phyloP scores from a whole-genome alignment of 352 stramenopile genomes.

The Phytopythium kandeliae region DNA sequence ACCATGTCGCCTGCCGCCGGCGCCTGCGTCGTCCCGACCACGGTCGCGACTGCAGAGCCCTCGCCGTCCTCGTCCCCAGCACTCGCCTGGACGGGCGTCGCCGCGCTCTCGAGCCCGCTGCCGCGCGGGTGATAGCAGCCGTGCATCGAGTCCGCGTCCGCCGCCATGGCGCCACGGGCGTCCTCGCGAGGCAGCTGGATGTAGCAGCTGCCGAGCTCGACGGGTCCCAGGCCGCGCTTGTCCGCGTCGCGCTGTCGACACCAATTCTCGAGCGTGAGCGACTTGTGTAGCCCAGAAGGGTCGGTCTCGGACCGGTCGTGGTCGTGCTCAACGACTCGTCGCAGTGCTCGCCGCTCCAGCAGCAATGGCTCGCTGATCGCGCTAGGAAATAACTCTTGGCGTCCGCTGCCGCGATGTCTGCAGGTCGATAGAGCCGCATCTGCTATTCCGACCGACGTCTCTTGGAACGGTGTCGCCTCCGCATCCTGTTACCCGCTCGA shows the following conservation, averaged over 20 bases:
- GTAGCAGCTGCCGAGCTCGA: slow-evolving; percentile 27
- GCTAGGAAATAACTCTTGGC: no score
- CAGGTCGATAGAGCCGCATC: no score
- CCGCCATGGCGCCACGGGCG: slow-evolving; percentile 1
- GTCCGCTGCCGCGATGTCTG: no score
- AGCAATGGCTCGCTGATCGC: no score
- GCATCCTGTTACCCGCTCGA: no score
- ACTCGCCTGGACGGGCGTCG: background rate
- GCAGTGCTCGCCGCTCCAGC: no score
- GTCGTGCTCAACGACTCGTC: no score
- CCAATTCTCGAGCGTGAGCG: slow-evolving; percentile 31
- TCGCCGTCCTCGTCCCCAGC: background rate
- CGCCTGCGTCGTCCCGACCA: no score
- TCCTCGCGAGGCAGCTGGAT: slow-evolving; percentile 9
- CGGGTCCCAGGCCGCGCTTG: slow-evolving; percentile 7
- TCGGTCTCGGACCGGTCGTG: background rate
- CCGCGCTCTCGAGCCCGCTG: background rate
- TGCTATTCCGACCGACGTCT: no score
- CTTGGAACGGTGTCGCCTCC: no score
- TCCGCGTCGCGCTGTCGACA: slow-evolving; percentile 15
- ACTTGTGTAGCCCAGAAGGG: slow-evolving; percentile 4
- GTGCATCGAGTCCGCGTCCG: background rate
- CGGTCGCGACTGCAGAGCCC: background rate
- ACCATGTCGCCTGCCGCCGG: background rate
- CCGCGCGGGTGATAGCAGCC: background rate